phyloP scores from a whole-genome alignment of 495 filamentous ascomycete genomes.

The Talaromyces liani region DNA sequence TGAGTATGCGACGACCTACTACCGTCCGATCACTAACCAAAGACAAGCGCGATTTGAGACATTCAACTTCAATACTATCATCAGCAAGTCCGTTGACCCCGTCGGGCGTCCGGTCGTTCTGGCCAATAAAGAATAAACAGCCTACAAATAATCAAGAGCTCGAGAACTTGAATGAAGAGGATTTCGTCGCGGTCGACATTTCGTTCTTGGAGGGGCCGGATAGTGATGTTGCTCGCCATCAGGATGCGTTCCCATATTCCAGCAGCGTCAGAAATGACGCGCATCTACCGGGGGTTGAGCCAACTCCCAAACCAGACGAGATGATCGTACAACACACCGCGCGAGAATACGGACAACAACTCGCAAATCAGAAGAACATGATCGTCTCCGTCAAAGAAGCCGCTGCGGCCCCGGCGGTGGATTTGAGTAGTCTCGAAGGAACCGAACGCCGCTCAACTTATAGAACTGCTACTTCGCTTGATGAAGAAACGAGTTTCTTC shows the following conservation, averaged over 20 bases:
- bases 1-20: slow-evolving; percentile 40
- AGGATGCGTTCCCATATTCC: not conserved
- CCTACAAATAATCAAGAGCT: slow-evolving; percentile 10
- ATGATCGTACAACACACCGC: slow-evolving; percentile 7
- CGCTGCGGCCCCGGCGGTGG: slow-evolving; percentile 8
- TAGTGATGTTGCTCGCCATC: not conserved
- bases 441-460: not conserved
- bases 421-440: slow-evolving; percentile 15
- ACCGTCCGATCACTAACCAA: slow-evolving; percentile 34
- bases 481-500: slow-evolving; percentile 32
- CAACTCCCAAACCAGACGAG: not conserved
- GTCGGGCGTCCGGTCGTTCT: slow-evolving; percentile 8
- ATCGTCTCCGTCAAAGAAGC: slow-evolving; percentile 15
- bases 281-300: not conserved
- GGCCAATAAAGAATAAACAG: slow-evolving; percentile 1
- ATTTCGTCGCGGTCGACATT: slow-evolving; percentile 13
- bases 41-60: slow-evolving; percentile 9
- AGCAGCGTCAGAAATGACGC: not conserved
- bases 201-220: slow-evolving; percentile 14
- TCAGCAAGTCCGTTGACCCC: slow-evolving; percentile 1
- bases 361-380: slow-evolving; percentile 10
- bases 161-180: slow-evolving; percentile 11
- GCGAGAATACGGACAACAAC: slow-evolving; percentile 10
- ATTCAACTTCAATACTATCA: slow-evolving; percentile 14
- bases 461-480: not conserved